Percentiles rank a stretch among this genome's conserved stretches.
These are phyloP conservation scores for Acidomyces sp. DNA, from an alignment of 495 filamentous ascomycete species.

Conservation along the genomic window DNA sequence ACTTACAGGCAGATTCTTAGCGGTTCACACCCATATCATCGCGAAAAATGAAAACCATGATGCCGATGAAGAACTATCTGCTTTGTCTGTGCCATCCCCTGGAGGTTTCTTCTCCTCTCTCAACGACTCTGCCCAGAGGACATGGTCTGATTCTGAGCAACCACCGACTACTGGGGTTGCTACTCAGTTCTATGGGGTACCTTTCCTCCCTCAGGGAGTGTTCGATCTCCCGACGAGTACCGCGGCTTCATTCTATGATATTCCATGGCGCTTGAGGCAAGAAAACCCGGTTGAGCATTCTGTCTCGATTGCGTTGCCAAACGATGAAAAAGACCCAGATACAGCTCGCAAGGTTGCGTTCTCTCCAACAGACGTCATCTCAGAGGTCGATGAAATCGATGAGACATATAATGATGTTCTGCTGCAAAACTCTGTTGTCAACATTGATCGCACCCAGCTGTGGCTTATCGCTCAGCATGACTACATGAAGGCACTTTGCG, in stretches of 20 bases:
- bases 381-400: constrained; percentile 36
- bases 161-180: constrained; percentile 27
- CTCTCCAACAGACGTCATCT: constrained; percentile 21
- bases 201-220: constrained; percentile 22
- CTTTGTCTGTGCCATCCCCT: constrained; percentile 59
- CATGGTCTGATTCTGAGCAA: constrained; percentile 50
- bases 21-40: constrained; percentile 18
- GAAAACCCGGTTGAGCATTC: constrained; percentile 52
- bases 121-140: constrained; percentile 54
- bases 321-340: constrained; percentile 5
- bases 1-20: constrained; percentile 19
- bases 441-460: constrained; percentile 63
- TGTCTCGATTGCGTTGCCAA: constrained; percentile 40
- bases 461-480: constrained; percentile 71
- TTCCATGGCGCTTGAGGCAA: constrained; percentile 49
- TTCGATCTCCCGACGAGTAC: constrained; percentile 55
- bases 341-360: constrained; percentile 22
- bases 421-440: constrained; percentile 46
- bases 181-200: constrained; percentile 19
- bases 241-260: constrained; percentile 71
- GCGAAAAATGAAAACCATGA: constrained; percentile 23
- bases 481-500: constrained; percentile 58
- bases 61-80: constrained; percentile 47
- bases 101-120: constrained; percentile 84
- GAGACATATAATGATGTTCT: constrained; percentile 56